Base-by-base conservation (phyloP, 1,139 yeast species). In the Yamadazyma blattariae region DNA sequence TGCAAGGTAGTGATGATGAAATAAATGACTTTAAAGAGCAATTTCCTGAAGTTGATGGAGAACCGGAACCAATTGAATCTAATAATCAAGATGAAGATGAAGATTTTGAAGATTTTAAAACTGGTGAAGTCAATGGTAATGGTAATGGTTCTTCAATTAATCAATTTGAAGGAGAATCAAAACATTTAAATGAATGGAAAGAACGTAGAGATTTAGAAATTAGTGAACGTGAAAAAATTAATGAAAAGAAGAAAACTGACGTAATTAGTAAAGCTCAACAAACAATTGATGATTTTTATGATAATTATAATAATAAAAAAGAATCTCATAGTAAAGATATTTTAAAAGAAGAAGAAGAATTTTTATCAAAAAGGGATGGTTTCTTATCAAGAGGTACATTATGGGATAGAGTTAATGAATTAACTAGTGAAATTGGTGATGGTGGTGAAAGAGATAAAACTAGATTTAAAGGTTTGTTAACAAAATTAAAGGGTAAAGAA, bases 261-360 rank as follows among this genome's bases (percentile, higher is more conserved):
- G 74, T 88, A 40, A 73, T 83, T 38, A 73, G 77, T 33, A 82
- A 82, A 45, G 98, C 98, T n/a, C 78, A 81, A 52, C 79, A 80
- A 56, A 82, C 92, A 36, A 81, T 90, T 52, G 97, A 92, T 58
- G 96, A 87, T 48, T 92, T 92, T 63, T 94, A 94, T 62, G 96
- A 89, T 50, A 84, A 83, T 56, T 94, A 94, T 71, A 89, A 88
- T 64, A 70, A 74, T 54, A 92, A 92, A 67, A 86, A 82, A 63
- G 95, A 88, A 38, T 76, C 76, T 46, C 77, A 79, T 37, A 68
- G 83, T 41, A 80, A 77, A 44, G 74, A 77, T 41, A 82, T 87
- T 7, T 69, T 69, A 55, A 67, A 74, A 39, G 84, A 80, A 46
- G 88, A 87, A 50, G 87, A 82, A 46, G 77, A 74, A 40, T 90